Base-by-base conservation (phyloP, 148 eudicot species). In the Arctostaphylos glauca region DNA sequence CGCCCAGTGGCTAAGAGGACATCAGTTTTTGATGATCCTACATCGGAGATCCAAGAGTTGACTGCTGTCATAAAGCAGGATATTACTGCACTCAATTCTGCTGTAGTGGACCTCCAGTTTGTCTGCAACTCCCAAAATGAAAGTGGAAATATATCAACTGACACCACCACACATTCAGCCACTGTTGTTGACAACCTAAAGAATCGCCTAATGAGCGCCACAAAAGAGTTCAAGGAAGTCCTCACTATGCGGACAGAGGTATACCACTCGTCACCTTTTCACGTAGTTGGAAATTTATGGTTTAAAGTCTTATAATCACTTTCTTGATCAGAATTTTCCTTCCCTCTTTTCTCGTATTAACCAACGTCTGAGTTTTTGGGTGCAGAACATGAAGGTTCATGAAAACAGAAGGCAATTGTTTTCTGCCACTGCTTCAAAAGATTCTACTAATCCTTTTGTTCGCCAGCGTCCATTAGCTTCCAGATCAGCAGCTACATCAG, bases 211-310 rank as follows among this genome's bases (percentile, higher is more conserved):
- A 92, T 92, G 94, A 88, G 85, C 54, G 88, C 93, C 43, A 92
- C 93, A 4, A 92, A 92, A 85, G 94, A 92, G 79, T 92, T 92
- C 83, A 92, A 92, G 81, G 93, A 92, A 83, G 94, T 92, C 77
- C 94, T 92, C 70, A 92, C 94, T 70, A 87, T 89, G 93, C 91
- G 93, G 59, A 92, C 94, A 85, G 94, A 92, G 93, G 94, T 92
- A 53, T 5, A 73, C 64, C 12, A n/a, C 60, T 76, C 41, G 53
- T 77, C 41, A 21, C 47, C 8, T 14, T 68, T 55, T 78, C 43
- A 14, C 43, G 12, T 16, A 25, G 62, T 46, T 52, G 9, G 21
- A 16, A 9, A 75, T n/a, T 25, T 4, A 2, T 52, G 13, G 79
- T 53, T 76, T 76, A 3, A 23, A 7, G n/a, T 31, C 9, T 76